Evolutionary conservation across 257 asterid genomes (phyloP).

Genomic region (Lycium barbarum): DNA sequence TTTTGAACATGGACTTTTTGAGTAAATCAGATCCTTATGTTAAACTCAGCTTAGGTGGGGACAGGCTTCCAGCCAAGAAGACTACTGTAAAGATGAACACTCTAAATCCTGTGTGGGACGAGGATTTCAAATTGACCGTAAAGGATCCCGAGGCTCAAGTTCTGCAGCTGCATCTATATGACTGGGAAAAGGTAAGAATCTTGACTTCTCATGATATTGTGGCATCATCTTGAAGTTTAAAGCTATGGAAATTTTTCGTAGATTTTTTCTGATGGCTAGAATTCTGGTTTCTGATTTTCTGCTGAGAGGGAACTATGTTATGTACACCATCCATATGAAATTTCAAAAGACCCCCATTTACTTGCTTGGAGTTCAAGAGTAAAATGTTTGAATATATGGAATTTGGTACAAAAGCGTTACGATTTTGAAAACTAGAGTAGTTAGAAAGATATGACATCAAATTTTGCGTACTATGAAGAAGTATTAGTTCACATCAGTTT

Average conservation of each 20-base stretch:
- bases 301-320: neutral
- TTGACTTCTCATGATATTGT: neutral
- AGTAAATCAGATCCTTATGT: constrained; percentile 84
- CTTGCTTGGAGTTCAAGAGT: neutral
- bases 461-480: neutral
- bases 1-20: constrained; percentile 69
- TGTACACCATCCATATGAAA: neutral
- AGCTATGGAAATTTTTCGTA: neutral
- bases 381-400: neutral
- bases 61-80: constrained; percentile 60
- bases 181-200: constrained; percentile 82
- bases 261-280: neutral
- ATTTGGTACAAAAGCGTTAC: neutral
- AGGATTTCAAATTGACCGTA: constrained; percentile 72
- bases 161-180: constrained; percentile 65
- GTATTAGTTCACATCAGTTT: too few species aligned
- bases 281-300: neutral
- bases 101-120: constrained; percentile 79
- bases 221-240: neutral
- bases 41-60: constrained; percentile 72
- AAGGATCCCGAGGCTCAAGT: constrained; percentile 77
- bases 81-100: constrained; percentile 75
- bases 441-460: neutral
- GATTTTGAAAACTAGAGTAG: neutral
- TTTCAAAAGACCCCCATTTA: neutral